phyloP scores from a whole-genome alignment of 2,329 filamentous ascomycete genomes.

The Elsinoe fawcettii region DNA sequence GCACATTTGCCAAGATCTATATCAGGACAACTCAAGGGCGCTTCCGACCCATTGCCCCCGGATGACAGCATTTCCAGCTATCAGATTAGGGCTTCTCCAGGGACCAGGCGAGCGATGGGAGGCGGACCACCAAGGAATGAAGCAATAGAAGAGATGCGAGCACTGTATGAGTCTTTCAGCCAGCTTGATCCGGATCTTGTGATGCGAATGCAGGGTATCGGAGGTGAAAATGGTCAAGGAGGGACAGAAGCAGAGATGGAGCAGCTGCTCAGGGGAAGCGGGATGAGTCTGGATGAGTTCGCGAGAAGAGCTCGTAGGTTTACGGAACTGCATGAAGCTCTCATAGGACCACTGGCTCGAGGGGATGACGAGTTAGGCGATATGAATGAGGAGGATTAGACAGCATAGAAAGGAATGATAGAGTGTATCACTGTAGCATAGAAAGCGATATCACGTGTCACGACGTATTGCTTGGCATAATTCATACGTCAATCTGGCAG shows the following conservation, averaged over 20 bases:
- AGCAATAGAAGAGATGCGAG: background rate
- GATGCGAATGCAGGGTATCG: conserved; percentile 2
- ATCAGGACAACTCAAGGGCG: conserved; percentile 58
- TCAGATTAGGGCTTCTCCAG: background rate
- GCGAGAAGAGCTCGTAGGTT: conserved; percentile 8
- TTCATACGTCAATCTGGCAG: background rate
- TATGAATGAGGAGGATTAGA: background rate
- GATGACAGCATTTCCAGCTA: conserved; percentile 34
- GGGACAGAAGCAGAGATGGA: conserved; percentile 1
- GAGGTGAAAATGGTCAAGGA: background rate
- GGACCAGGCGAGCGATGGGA: background rate
- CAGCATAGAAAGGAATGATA: background rate
- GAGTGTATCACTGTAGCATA: background rate
- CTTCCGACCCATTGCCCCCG: conserved; percentile 78
- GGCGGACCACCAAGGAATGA: background rate
- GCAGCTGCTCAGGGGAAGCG: conserved; percentile 8
- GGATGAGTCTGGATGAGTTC: conserved; percentile 10
- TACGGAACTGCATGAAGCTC: conserved; percentile 8
- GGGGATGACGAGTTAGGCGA: background rate
- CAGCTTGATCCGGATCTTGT: conserved; percentile 1
- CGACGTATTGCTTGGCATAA: background rate
- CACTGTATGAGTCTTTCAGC: conserved; percentile 6
- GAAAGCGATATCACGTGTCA: background rate
- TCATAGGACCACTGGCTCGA: conserved; percentile 1
- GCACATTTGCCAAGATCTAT: conserved; percentile 58